phyloP scores from a whole-genome alignment of 768 basidiomycete species.

The Tricholoma matsutake region DNA sequence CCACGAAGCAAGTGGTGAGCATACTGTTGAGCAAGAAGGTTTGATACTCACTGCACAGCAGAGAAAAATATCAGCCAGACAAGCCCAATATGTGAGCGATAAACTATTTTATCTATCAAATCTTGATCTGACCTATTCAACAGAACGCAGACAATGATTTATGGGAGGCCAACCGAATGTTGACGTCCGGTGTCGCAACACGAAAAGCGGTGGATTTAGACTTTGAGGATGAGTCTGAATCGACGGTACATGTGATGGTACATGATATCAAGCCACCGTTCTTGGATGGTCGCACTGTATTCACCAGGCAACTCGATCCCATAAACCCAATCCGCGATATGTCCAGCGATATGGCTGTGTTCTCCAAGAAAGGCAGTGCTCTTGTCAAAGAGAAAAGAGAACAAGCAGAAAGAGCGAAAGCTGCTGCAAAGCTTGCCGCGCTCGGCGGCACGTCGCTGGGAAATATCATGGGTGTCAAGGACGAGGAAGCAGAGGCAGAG shows the following conservation, averaged over 20 bases:
- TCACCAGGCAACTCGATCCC: slow-evolving; percentile 94
- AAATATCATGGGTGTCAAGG: slow-evolving; percentile 96
- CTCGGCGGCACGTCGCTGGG: slow-evolving; percentile 93
- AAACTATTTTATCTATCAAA: not conserved
- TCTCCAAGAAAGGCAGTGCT: slow-evolving; percentile 94
- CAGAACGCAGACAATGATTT: slow-evolving; percentile 97
- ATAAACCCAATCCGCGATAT: slow-evolving; percentile 95
- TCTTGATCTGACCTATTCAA: not conserved
- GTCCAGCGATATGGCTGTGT: slow-evolving; percentile 92
- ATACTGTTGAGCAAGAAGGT: slow-evolving; percentile 7
- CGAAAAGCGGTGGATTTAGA: slow-evolving; percentile 86
- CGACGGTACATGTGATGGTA: slow-evolving; percentile 95
- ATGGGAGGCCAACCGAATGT: slow-evolving; percentile 98
- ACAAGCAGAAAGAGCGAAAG: slow-evolving; percentile 93
- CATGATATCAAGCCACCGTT: slow-evolving; percentile 98
- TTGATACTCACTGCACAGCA: slow-evolving; percentile 24
- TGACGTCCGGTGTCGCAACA: slow-evolving; percentile 91
- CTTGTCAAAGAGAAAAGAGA: slow-evolving; percentile 96
- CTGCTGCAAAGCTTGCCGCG: slow-evolving; percentile 91
- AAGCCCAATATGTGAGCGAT: slow-evolving; percentile 87
- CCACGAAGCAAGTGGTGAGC: slow-evolving; percentile 68
- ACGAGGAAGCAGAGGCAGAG: slow-evolving; percentile 90
- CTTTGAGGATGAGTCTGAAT: slow-evolving; percentile 95
- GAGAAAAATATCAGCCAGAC: slow-evolving; percentile 90
- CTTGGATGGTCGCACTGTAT: slow-evolving; percentile 93